Base-by-base conservation (phyloP, 163 green algal genomes). In the Scenedesmus sp. region DNA sequence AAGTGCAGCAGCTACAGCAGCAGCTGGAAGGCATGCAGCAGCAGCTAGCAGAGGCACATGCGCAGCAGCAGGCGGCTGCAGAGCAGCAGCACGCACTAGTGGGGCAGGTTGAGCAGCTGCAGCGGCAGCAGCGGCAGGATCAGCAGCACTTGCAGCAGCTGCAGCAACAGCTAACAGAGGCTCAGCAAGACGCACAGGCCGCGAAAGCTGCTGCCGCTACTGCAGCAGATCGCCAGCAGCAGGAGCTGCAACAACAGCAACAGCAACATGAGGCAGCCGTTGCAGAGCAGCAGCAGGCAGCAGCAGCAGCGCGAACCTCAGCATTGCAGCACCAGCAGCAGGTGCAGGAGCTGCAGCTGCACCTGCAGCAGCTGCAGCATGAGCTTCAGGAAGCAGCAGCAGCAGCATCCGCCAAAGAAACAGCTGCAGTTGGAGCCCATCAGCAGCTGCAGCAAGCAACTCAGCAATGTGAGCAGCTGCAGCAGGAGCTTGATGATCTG, bases 371-470 rank as follows among this genome's bases (percentile, higher is more conserved):
- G 34, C 15, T 84, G 86, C 13, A 16, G 8, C 26, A 59, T 23
- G 57, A 34, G 83, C 83, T 77, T n/a, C 20, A 57, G 10, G 18
- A 84, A 56, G 70, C 55, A 23, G 16, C 60, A 7, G 55, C 18
- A 12, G 84, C 60, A 62, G n/a, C 82, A 10, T 26, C 18, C 23
- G 82, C 82, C 15, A 87, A 62, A 9, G 56, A 57, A 2, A 9
- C 74, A 62, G 66, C 66, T 55, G 34, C 60, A 16, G 86, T 52
- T 16, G 67, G 54, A 18, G 56, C 34, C 12, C 86, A 84, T 66
- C 86, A 83, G 46, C 86, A 90, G 86, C 13, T 90, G 12, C 18
- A 90, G 62, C 34, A 34, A 67, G 85, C 62, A 9, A 76, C 12
- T 54, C 6, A 56, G 56, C 23, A 26, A 12, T 74, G 54, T 64